Percentiles rank a stretch among this genome's conserved stretches.
Evolutionary conservation across 1,284 basidiomycete genomes (phyloP).

Genomic region (Bondarzewia mesenterica): DNA sequence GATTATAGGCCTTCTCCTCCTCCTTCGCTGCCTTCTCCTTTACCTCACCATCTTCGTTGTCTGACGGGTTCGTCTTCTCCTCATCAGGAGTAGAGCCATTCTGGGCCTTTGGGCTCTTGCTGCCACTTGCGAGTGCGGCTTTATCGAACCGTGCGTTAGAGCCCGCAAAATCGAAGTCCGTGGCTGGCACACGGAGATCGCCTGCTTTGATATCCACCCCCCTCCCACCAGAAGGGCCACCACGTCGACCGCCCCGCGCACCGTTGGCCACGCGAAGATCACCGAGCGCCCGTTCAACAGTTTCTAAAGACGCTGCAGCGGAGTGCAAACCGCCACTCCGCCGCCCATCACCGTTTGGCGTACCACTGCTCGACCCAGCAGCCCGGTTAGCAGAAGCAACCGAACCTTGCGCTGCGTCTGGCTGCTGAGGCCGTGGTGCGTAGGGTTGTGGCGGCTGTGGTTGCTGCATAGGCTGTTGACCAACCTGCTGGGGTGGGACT

Average conservation of each 20-base stretch:
- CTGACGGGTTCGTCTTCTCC: conserved; percentile 18
- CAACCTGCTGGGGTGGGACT: conserved; percentile 17
- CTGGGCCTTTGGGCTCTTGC: conserved; percentile 12
- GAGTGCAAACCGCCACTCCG: conserved; percentile 27
- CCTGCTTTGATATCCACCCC: conserved; percentile 32
- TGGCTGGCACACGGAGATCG: conserved; percentile 42
- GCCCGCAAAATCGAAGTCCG: conserved; percentile 71
- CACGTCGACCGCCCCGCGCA: conserved; percentile 28
- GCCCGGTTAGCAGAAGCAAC: conserved; percentile 10
- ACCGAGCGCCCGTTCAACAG: conserved; percentile 71
- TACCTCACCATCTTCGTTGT: conserved; percentile 17
- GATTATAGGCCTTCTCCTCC: conserved; percentile 53
- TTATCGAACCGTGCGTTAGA: conserved; percentile 76
- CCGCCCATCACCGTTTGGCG: conserved; percentile 8
- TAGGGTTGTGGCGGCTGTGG: conserved; percentile 18
- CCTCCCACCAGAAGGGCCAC: conserved; percentile 20
- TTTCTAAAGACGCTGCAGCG: conserved; percentile 68
- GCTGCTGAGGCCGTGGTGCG: background rate
- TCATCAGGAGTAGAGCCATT: conserved; percentile 13
- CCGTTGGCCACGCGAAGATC: conserved; percentile 52
- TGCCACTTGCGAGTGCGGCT: conserved; percentile 32
- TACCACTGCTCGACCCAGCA: conserved; percentile 10
- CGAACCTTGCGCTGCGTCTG: conserved; percentile 5
- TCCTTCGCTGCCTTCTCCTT: conserved; percentile 11
- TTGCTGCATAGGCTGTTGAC: conserved; percentile 18